These are phyloP conservation scores for Actinidia arguta DNA, from an alignment of 179 eudicot genomes.

Conservation along the genomic window DNA sequence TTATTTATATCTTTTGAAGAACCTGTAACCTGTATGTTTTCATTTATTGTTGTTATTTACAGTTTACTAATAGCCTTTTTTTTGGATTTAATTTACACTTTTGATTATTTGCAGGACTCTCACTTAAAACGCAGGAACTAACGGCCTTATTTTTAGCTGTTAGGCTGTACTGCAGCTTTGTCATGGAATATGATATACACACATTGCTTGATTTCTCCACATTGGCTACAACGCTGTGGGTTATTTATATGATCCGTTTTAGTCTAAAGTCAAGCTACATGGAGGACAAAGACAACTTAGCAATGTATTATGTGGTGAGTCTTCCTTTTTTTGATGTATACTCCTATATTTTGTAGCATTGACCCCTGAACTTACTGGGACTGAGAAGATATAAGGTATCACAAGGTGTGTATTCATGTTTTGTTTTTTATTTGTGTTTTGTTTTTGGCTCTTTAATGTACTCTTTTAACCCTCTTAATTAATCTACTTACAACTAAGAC, in stretches of 20 bases:
- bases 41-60: not conserved
- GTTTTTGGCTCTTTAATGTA: not conserved
- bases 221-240: constrained; percentile 74
- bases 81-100: not conserved
- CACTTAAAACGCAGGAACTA: constrained; percentile 75
- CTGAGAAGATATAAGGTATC: not conserved
- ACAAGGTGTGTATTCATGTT: not conserved
- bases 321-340: not conserved
- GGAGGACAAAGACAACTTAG: constrained; percentile 80
- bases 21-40: not conserved
- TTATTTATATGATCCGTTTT: constrained; percentile 80
- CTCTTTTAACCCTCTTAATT: not conserved
- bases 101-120: constrained; percentile 55
- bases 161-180: constrained; percentile 75
- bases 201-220: constrained; percentile 78
- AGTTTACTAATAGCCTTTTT: not conserved
- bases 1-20: not conserved
- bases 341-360: not conserved
- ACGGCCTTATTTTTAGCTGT: constrained; percentile 80
- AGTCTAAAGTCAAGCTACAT: constrained; percentile 73
- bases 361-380: not conserved
- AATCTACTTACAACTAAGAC: not conserved
- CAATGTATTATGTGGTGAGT: constrained; percentile 70
- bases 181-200: constrained; percentile 76
- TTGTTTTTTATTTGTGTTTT: not conserved